phyloP scores from a whole-genome alignment of 371 early-diverging fungal species.

The Mortierella sp. region DNA sequence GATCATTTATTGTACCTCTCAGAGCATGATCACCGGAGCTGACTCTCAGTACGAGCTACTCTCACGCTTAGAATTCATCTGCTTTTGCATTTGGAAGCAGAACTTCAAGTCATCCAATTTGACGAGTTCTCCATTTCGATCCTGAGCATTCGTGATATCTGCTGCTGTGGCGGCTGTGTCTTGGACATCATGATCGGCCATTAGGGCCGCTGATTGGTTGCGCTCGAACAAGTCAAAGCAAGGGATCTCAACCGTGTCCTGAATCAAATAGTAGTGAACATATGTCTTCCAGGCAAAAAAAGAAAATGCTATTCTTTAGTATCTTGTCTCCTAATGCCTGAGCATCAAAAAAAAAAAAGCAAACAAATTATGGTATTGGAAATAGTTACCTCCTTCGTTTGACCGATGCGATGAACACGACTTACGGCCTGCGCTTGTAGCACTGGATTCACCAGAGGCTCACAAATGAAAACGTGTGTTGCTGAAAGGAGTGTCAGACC shows the following conservation, averaged over 20 bases:
- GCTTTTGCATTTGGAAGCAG: slow-evolving; percentile 29
- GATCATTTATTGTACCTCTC: too few species aligned
- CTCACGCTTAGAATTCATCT: too few species aligned
- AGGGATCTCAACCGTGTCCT: slow-evolving; percentile 62
- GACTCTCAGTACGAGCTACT: too few species aligned
- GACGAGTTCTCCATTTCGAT: slow-evolving; percentile 35
- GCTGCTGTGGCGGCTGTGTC: slow-evolving; percentile 29
- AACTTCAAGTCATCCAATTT: slow-evolving; percentile 28
- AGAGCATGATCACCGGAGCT: too few species aligned
- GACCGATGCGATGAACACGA: slow-evolving; percentile 57
- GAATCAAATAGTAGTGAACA: slow-evolving; percentile 54
- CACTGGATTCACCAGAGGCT: slow-evolving; percentile 62
- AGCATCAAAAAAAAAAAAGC: slow-evolving; percentile 8
- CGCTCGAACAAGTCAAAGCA: slow-evolving; percentile 58
- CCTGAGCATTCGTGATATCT: slow-evolving; percentile 28
- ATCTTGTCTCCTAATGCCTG: too few species aligned
- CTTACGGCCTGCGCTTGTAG: slow-evolving; percentile 65
- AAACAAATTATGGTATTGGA: slow-evolving; percentile 4
- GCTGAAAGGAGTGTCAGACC: slow-evolving; percentile 61
- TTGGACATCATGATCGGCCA: background rate
- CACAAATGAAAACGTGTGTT: slow-evolving; percentile 64
- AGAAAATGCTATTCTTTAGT: slow-evolving; percentile 23
- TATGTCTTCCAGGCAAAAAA: slow-evolving; percentile 12
- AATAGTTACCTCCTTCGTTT: slow-evolving; percentile 37
- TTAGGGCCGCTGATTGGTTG: slow-evolving; percentile 23